Evolutionary conservation across 495 filamentous ascomycete species (phyloP), one percentile per base, ranked within the genome.

Genomic region (Penicillium subrubescens): DNA sequence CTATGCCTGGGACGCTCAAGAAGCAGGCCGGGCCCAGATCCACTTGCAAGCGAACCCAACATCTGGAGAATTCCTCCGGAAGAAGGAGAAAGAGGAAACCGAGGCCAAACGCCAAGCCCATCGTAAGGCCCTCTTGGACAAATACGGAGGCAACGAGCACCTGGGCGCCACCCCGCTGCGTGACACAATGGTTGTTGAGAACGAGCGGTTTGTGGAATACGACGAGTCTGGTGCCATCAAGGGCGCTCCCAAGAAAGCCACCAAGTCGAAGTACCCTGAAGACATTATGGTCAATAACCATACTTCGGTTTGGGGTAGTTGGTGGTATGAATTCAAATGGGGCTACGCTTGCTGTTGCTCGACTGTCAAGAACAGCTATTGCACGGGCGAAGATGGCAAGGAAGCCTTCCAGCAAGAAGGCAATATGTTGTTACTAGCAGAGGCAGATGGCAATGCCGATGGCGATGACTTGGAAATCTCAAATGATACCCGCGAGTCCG

Each of bases 41-140:
- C 95, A 99, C 82, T 76, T 98, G 19, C 96, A 99, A 73, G 95
- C 96, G 17, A 99, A 98, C 73, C 95, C 95, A 5, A 99, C 95
- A 0, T 92, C 92, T 0, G 95, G 94, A 43, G 94, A 96, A 71
- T 85, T 92, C 57, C 77, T 88, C 48, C 89, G 93, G 41, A 91
- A 91, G 78, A 92, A 91, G 70, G 89, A 94, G 73, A 73, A 81
- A 15, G 86, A 89, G 21, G 93, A 93, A 48, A 80, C 81, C 1
- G 88, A 91, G 59, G 76, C 79, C n/a, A 92, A 89, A 73, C 84
- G 86, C 21, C 78, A 86, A 53, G 86, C 86, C 34, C 85, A 89
- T 29, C 85, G 86, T 37, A 93, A 92, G 74, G 78, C 86, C 50
- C 80, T 99, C 12, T 74, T 90, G 37, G 93, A 91, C 3, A 94